Evolutionary conservation across 192 early-diverging fungal species (phyloP).

Genomic region (Umbelopsis vinacea): DNA sequence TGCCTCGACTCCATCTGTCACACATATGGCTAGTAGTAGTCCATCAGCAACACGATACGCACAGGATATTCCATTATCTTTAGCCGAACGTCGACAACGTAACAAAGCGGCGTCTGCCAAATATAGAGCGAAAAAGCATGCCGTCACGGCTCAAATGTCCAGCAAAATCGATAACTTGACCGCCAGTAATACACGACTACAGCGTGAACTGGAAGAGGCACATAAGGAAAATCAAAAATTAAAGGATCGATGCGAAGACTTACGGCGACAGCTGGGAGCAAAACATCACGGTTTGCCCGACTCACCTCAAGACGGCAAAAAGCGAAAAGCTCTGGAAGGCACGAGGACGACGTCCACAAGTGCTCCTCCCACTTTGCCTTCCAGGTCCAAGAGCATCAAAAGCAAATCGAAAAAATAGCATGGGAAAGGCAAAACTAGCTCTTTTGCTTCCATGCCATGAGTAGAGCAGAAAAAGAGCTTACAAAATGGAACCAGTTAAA

Average conservation of each 20-base stretch:
- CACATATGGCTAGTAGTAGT: neutral
- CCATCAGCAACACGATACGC: neutral
- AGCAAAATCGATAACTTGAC: neutral
- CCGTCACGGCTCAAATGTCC: constrained; percentile 5
- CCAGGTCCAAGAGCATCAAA: neutral
- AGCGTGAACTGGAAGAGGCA: neutral
- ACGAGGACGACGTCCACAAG: neutral
- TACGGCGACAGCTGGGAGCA: neutral
- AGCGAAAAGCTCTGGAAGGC: neutral
- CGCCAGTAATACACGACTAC: neutral
- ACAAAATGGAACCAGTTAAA: too few species aligned
- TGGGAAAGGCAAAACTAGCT: neutral
- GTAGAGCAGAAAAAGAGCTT: too few species aligned
- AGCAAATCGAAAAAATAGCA: neutral
- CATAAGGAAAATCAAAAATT: neutral
- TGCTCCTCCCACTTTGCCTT: neutral
- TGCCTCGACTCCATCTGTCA: neutral
- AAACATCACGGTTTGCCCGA: neutral
- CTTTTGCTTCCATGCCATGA: too few species aligned
- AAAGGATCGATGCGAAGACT: neutral
- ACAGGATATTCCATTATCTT: constrained; percentile 41
- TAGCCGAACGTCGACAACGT: constrained; percentile 52
- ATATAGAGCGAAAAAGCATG: constrained; percentile 57
- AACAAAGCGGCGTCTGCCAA: constrained; percentile 65
- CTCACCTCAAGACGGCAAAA: neutral